Base-by-base conservation (phyloP, 2,329 filamentous ascomycete species). In the Aspergillus sp. region DNA sequence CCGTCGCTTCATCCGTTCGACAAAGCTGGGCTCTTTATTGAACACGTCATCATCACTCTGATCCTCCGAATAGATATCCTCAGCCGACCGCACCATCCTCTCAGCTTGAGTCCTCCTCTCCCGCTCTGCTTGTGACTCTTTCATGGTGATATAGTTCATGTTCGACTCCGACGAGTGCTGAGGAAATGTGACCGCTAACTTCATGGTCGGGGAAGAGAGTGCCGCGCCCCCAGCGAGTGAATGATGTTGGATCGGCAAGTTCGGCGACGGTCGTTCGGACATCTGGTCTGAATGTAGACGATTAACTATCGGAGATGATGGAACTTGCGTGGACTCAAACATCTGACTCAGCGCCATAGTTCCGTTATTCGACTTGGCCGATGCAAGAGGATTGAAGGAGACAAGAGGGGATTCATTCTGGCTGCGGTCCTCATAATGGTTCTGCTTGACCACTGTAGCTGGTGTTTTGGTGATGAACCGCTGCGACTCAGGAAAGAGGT, bases 201-300 rank as follows among this genome's bases (percentile, higher is more conserved):
- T 52, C 23, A 59, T 62, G 30, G 63, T 54, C 4, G 73, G 68
- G 2, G 73, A 74, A 4, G 70, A 72, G 0, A 67, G 50, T 6
- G 56, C 55, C 9, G 60, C 58, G 9, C 17, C 25, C 4, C 9
- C 7, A 39, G 60, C 56, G 20, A 68, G 54, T 7, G 67, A 64
- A 25, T 62, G 64, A 30, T 60, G 59, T 46, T 74, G 65, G 22
- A 74, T 66, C 33, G 72, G 68, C 17, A 76, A 59, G 52, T 73
- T 70, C n/a, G 74, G 74, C 2, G 74, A 76, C 3, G 74, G 74
- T 44, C 73, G 69, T 51, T 75, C 73, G 9, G 72, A 75, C 25
- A 65, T 52, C 7, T 64, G 57, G 39, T 72, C 72, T 2, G 63
- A 62, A 5, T 64, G 64, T 2, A 60, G 54, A 9, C 59, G 52